Percentiles rank a stretch among this genome's conserved stretches.
These are phyloP conservation scores for Citrus sp. DNA, from an alignment of 345 rosid genomes.

Conservation along the genomic window DNA sequence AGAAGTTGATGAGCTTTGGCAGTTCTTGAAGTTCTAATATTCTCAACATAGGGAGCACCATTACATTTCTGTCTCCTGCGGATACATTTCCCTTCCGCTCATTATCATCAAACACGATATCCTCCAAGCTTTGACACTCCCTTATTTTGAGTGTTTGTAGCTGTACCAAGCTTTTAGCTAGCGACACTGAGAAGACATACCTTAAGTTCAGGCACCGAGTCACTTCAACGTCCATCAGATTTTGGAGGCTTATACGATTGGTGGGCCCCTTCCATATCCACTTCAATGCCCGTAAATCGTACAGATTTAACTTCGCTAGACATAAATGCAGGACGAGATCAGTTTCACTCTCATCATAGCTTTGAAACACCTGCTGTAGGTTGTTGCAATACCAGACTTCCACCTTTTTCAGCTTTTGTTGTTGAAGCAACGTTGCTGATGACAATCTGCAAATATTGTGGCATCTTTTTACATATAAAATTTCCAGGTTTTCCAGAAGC, in stretches of 20 bases:
- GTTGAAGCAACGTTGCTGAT: background rate
- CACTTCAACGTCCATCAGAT: background rate
- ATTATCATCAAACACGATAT: background rate
- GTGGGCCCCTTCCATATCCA: background rate
- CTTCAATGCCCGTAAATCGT: background rate
- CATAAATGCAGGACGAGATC: background rate
- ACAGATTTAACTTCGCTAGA: background rate
- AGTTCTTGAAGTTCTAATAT: background rate
- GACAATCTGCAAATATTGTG: background rate
- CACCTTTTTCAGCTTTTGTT: conserved; percentile 4
- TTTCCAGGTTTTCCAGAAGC: conserved; percentile 14
- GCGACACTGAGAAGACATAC: background rate
- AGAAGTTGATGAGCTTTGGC: background rate
- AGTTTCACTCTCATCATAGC: background rate
- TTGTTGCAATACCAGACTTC: background rate
- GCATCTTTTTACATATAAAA: background rate
- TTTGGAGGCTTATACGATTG: background rate
- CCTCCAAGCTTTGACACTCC: background rate
- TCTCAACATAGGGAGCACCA: background rate
- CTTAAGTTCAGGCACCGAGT: background rate
- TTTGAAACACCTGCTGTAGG: conserved; percentile 8
- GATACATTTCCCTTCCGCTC: background rate
- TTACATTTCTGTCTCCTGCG: too few relatives aligned
- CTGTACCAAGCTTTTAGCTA: background rate
- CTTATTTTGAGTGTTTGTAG: background rate